A percentile compares a stretch with the other conserved stretches of the same genome.
Evolutionary conservation across 129 eudicot genomes (phyloP).

Genomic region (Tagetes patula): DNA sequence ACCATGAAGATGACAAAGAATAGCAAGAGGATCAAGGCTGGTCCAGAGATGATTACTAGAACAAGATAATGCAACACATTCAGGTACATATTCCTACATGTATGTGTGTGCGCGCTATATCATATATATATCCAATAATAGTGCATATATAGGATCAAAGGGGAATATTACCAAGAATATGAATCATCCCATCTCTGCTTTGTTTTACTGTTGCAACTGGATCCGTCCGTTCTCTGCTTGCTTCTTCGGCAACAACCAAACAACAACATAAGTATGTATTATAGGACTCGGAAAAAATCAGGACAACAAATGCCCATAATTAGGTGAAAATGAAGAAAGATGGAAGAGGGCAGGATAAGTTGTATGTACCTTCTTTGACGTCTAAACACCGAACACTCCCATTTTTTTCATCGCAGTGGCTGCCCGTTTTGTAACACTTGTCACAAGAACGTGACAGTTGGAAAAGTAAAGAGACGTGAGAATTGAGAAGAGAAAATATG

Average conservation of each 20-base stretch:
- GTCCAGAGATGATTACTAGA: slow-evolving; percentile 33
- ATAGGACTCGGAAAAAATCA: too few species aligned
- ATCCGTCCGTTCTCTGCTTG: too few species aligned
- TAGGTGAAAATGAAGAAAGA: too few species aligned
- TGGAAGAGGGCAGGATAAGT: too few species aligned
- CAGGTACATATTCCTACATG: slow-evolving; percentile 10
- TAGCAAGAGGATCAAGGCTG: slow-evolving; percentile 19
- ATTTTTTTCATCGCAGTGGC: slow-evolving; percentile 18
- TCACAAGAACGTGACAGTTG: slow-evolving; percentile 16
- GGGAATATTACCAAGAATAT: too few species aligned
- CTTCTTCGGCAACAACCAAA: too few species aligned
- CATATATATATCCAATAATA: too few species aligned
- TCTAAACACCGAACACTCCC: slow-evolving; percentile 23
- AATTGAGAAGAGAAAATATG: slow-evolving; percentile 17
- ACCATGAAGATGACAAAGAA: slow-evolving; percentile 30
- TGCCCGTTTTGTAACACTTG: slow-evolving; percentile 6
- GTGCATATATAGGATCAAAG: too few species aligned
- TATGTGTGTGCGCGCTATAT: background rate
- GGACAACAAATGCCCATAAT: too few species aligned
- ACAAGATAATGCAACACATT: slow-evolving; percentile 15
- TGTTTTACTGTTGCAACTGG: too few species aligned
- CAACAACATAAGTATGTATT: too few species aligned
- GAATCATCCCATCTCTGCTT: too few species aligned
- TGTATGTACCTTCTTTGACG: slow-evolving; percentile 6
- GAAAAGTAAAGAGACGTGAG: slow-evolving; percentile 10